These are phyloP conservation scores for Ganoderma boninense DNA, from an alignment of 1,284 basidiomycete species.

Conservation along the genomic window DNA sequence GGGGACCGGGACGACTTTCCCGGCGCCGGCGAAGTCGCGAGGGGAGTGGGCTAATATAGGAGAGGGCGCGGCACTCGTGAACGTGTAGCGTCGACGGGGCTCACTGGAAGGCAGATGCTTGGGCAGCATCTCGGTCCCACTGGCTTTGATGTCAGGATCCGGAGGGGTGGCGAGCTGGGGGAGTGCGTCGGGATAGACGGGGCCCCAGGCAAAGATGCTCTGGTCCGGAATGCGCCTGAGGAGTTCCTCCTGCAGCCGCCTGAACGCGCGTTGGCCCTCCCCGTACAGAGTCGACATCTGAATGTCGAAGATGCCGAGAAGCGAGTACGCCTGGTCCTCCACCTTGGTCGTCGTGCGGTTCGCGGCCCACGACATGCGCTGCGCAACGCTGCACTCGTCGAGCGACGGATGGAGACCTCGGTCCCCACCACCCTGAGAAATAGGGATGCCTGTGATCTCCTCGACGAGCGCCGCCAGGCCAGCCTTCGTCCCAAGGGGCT, in stretches of 20 bases:
- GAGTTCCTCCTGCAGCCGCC: slow-evolving; percentile 14
- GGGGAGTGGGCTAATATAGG: background rate
- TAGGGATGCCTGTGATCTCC: background rate
- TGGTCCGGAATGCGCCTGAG: slow-evolving; percentile 3
- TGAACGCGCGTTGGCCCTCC: slow-evolving; percentile 7
- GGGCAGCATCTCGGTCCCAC: no score
- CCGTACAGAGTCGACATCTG: slow-evolving; percentile 12
- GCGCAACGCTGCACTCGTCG: slow-evolving; percentile 10
- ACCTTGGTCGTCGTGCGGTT: slow-evolving; percentile 8
- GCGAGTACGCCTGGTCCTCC: slow-evolving; percentile 19
- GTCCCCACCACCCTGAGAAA: background rate
- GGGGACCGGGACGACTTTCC: background rate
- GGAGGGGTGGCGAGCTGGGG: no score
- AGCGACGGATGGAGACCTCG: background rate
- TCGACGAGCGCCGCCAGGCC: background rate
- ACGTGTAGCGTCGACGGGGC: background rate
- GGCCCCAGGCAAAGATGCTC: slow-evolving; percentile 15
- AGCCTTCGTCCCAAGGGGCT: background rate
- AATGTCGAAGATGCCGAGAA: slow-evolving; percentile 18
- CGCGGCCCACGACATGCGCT: slow-evolving; percentile 21
- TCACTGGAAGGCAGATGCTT: background rate
- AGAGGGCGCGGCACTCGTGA: background rate
- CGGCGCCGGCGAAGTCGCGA: background rate
- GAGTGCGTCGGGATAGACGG: background rate
- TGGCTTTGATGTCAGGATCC: no score